phyloP scores from a whole-genome alignment of 768 basidiomycete genomes.

The Auriscalpium orientale region DNA sequence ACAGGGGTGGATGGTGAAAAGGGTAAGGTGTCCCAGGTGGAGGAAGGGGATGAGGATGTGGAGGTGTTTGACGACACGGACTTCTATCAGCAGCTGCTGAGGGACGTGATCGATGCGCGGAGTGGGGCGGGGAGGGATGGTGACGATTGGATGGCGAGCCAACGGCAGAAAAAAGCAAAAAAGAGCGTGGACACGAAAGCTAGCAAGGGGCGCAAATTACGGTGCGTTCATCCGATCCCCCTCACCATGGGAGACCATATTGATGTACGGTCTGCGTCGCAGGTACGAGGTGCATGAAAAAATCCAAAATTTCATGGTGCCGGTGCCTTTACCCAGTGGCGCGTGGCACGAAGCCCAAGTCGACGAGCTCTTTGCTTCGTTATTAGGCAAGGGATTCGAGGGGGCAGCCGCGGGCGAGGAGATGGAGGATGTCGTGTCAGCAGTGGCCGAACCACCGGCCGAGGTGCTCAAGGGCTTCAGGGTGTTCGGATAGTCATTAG shows the following conservation, averaged over 20 bases:
- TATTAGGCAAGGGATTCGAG: slow-evolving; percentile 62
- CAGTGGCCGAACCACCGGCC: not conserved
- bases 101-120: slow-evolving; percentile 81
- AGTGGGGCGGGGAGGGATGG: slow-evolving; percentile 31
- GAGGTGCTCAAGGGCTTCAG: slow-evolving; percentile 3
- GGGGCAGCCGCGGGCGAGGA: not conserved
- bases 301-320: slow-evolving; percentile 95
- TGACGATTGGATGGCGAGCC: slow-evolving; percentile 56
- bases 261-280: slow-evolving; percentile 1
- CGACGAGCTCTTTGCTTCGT: slow-evolving; percentile 85
- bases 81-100: slow-evolving; percentile 86
- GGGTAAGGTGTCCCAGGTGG: slow-evolving; percentile 27
- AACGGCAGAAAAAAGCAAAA: slow-evolving; percentile 65
- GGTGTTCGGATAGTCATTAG: slow-evolving; percentile 1
- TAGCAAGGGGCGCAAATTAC: slow-evolving; percentile 89
- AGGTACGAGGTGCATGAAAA: slow-evolving; percentile 95
- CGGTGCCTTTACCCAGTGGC: slow-evolving; percentile 50
- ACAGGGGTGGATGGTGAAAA: slow-evolving; percentile 16
- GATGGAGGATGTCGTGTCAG: not conserved
- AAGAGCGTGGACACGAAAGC: slow-evolving; percentile 84
- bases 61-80: slow-evolving; percentile 84
- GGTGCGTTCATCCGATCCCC: slow-evolving; percentile 36
- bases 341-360: slow-evolving; percentile 95
- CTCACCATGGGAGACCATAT: not conserved
- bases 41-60: slow-evolving; percentile 26